A percentile compares a stretch with the other conserved stretches of the same genome.
Conservation (phyloP, 176 grass and related monocot species). For the Typha latifolia region DNA sequence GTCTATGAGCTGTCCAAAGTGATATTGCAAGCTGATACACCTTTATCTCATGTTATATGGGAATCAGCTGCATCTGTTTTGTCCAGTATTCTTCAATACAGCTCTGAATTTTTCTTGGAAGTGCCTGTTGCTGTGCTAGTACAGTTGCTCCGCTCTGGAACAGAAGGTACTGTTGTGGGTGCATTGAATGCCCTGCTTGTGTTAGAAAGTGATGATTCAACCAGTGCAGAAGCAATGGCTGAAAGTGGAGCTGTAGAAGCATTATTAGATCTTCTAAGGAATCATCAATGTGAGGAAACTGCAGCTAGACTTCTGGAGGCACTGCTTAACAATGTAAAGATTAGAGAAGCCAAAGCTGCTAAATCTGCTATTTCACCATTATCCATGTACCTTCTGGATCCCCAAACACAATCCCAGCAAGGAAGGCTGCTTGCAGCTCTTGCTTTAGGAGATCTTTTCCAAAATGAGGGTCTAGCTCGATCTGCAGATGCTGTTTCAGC, state of each 20-base stretch:
- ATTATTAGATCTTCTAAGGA: slow-evolving; percentile 76
- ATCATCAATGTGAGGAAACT: slow-evolving; percentile 97
- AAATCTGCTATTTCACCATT: slow-evolving; percentile 97
- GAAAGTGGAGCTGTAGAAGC: slow-evolving; percentile 97
- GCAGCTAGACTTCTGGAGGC: slow-evolving; percentile 92
- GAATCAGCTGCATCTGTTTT: slow-evolving; percentile 93
- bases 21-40: slow-evolving; percentile 75
- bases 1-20: slow-evolving; percentile 97
- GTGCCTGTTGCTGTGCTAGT: slow-evolving; percentile 93
- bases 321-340: slow-evolving; percentile 95
- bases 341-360: slow-evolving; percentile 90
- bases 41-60: slow-evolving; percentile 96
- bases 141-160: slow-evolving; percentile 86
- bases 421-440: slow-evolving; percentile 95
- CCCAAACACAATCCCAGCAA: slow-evolving; percentile 96
- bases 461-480: slow-evolving; percentile 92
- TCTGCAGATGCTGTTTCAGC: slow-evolving; percentile 88
- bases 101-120: slow-evolving; percentile 95
- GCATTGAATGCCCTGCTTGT: slow-evolving; percentile 96
- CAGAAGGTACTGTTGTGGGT: slow-evolving; percentile 81
- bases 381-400: slow-evolving; percentile 99
- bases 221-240: slow-evolving; percentile 97
- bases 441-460: slow-evolving; percentile 97
- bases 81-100: slow-evolving; percentile 97
- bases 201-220: slow-evolving; percentile 98